Conservation (phyloP, 371 early-diverging fungal species). For the Saksenaea vasiformis region DNA sequence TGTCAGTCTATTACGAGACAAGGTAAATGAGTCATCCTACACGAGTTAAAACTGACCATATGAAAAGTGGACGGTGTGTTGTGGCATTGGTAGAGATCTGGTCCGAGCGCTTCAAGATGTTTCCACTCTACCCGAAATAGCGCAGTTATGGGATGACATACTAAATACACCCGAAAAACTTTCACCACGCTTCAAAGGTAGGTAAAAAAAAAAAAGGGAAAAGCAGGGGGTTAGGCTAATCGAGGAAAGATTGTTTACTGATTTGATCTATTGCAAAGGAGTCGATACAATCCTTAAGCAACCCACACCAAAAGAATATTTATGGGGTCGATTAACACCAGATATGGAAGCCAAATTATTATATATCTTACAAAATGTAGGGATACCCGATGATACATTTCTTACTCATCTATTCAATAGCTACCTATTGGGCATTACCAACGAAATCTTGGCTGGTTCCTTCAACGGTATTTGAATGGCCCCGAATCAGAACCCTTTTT, state of each 20-base stretch:
- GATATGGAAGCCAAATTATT: conserved; percentile 76
- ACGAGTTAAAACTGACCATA: not conserved
- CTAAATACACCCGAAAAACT: conserved; percentile 58
- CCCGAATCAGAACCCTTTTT: conserved; percentile 66
- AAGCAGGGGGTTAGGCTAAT: no score
- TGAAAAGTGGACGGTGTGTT: conserved; percentile 63
- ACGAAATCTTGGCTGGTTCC: conserved; percentile 70
- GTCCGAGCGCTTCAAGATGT: conserved; percentile 73
- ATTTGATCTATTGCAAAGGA: no score
- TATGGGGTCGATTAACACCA: conserved; percentile 64
- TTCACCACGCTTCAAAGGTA: conserved; percentile 58
- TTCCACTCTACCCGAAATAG: conserved; percentile 55
- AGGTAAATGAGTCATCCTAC: conserved; percentile 24
- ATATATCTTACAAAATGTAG: conserved; percentile 69
- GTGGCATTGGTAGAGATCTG: conserved; percentile 70
- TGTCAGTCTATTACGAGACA: conserved; percentile 55
- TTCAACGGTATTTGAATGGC: conserved; percentile 59
- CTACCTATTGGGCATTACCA: conserved; percentile 52
- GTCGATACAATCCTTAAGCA: conserved; percentile 50
- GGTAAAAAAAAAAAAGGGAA: no score
- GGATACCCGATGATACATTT: not conserved
- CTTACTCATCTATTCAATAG: conserved; percentile 23
- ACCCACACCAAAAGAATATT: conserved; percentile 66
- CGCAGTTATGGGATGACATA: conserved; percentile 65
- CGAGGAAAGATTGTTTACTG: no score